These are phyloP conservation scores for Suillus discolor DNA, from an alignment of 768 basidiomycete species.

Conservation along the genomic window DNA sequence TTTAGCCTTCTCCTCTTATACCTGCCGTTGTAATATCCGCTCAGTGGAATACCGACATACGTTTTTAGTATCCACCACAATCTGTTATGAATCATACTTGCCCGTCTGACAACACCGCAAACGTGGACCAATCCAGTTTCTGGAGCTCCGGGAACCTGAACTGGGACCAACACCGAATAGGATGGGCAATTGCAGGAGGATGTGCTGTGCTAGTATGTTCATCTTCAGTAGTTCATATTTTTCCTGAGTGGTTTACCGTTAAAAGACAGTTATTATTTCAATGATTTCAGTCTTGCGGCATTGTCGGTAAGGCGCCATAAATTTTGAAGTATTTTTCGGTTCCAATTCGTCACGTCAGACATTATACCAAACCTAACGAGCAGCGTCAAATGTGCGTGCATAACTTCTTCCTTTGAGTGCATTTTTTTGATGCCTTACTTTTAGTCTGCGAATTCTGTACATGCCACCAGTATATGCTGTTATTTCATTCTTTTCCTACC, in stretches of 20 bases:
- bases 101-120: conserved; percentile 51
- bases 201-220: conserved; percentile 56
- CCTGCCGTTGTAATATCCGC: neutral
- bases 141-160: conserved; percentile 56
- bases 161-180: conserved; percentile 68
- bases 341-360: conserved; percentile 42
- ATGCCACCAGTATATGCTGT: conserved; percentile 84
- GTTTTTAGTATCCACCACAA: conserved; percentile 1
- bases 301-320: conserved; percentile 52
- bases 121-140: conserved; percentile 61
- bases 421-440: conserved; percentile 2
- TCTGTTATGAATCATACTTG: conserved; percentile 37
- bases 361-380: conserved; percentile 69
- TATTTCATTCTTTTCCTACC: conserved; percentile 85
- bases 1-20: neutral
- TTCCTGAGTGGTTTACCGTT: neutral
- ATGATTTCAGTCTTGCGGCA: conserved; percentile 57
- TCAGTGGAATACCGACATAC: neutral
- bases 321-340: neutral
- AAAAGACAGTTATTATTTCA: conserved; percentile 65
- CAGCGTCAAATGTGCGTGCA: conserved; percentile 77
- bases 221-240: conserved; percentile 8
- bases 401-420: neutral
- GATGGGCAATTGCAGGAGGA: conserved; percentile 72
- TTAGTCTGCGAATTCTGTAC: conserved; percentile 75